Conservation (phyloP, 805 yeast species). For the Yarrowia yakushimensis region DNA sequence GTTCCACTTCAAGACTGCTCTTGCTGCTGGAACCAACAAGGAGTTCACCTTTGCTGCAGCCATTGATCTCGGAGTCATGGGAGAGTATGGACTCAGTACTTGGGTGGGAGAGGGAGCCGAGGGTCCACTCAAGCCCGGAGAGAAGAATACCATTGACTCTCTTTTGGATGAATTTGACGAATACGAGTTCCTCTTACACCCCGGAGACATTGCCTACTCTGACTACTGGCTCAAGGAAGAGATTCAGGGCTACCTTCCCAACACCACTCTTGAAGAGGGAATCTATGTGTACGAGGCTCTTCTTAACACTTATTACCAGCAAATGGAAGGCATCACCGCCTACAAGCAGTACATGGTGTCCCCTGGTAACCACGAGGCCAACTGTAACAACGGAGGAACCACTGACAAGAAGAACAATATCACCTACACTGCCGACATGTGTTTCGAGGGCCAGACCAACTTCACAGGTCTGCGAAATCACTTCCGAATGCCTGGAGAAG, state of each 20-base stretch:
- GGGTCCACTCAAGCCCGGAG: conserved; percentile 18
- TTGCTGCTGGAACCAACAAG: conserved; percentile 27
- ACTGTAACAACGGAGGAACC: conserved; percentile 30
- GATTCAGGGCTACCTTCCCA: conserved; percentile 27
- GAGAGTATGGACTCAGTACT: conserved; percentile 23
- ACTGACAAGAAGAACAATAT: conserved; percentile 22
- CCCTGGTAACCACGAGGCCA: conserved; percentile 35
- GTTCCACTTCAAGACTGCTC: conserved; percentile 27
- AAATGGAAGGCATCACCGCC: conserved; percentile 29
- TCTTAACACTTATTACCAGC: conserved; percentile 31
- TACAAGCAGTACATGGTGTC: conserved; percentile 33
- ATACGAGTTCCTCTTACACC: conserved; percentile 33
- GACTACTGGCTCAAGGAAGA: conserved; percentile 35
- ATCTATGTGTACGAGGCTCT: conserved; percentile 30
- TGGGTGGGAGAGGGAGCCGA: conserved; percentile 19
- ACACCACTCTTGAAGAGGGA: conserved; percentile 25
- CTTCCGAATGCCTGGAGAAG: conserved; percentile 36
- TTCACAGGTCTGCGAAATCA: conserved; percentile 35
- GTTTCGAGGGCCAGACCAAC: conserved; percentile 34
- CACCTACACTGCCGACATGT: conserved; percentile 27
- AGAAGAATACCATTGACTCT: conserved; percentile 30
- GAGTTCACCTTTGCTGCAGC: conserved; percentile 22
- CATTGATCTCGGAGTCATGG: conserved; percentile 24
- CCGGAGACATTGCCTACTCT: conserved; percentile 38
- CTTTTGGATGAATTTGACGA: conserved; percentile 28